Conservation (phyloP, 2,329 filamentous ascomycete species). For the Aspergillus nomiae region DNA sequence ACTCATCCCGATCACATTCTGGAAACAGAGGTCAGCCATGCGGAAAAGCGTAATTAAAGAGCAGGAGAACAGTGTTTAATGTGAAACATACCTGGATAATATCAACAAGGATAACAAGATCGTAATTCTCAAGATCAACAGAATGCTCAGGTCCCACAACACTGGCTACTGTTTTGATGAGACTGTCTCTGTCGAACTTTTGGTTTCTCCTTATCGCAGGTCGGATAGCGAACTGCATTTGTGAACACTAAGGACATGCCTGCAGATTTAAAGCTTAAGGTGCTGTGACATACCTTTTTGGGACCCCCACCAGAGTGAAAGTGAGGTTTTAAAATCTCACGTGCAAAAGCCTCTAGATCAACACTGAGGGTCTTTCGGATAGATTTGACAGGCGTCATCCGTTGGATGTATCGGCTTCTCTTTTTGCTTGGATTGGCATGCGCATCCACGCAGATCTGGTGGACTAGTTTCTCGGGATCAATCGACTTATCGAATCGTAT, state of each 20-base stretch:
- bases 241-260: not conserved
- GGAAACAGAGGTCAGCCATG: constrained; percentile 17
- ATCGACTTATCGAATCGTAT: constrained; percentile 59
- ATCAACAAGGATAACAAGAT: constrained; percentile 63
- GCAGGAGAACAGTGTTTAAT: not conserved
- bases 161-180: constrained; percentile 62
- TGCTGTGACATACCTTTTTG: constrained; percentile 53
- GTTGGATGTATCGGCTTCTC: constrained; percentile 60
- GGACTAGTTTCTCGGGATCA: constrained; percentile 62
- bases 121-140: constrained; percentile 63
- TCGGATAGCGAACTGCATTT: constrained; percentile 61
- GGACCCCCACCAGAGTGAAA: constrained; percentile 56
- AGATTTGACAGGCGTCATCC: constrained; percentile 61
- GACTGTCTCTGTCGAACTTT: constrained; percentile 56
- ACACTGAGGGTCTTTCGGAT: constrained; percentile 60
- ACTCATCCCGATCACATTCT: constrained; percentile 67
- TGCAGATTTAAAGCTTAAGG: not conserved
- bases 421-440: constrained; percentile 53
- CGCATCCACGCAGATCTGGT: constrained; percentile 60
- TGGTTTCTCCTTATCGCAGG: constrained; percentile 63
- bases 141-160: constrained; percentile 60
- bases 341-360: constrained; percentile 59
- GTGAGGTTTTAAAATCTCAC: constrained; percentile 59
- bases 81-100: constrained; percentile 57
- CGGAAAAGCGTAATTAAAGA: constrained; percentile 4